These are phyloP conservation scores for Penicillium olsonii DNA, from an alignment of 2,329 filamentous ascomycete genomes.

Conservation along the genomic window DNA sequence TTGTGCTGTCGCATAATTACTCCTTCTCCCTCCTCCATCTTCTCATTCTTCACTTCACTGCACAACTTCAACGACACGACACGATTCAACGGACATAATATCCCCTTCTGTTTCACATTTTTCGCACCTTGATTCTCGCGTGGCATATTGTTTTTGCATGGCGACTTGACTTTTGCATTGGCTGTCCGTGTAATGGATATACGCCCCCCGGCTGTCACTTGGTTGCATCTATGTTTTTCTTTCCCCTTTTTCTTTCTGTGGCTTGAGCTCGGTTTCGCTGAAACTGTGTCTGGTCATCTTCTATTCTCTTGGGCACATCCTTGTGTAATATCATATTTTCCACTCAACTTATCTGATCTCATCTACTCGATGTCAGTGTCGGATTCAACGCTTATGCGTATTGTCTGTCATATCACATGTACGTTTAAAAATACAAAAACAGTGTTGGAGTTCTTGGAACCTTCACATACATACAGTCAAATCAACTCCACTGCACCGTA, in stretches of 20 bases:
- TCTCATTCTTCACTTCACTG: constrained; percentile 1
- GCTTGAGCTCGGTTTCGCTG: neutral
- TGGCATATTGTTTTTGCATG: constrained; percentile 7
- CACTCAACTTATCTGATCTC: neutral
- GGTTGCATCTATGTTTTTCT: neutral
- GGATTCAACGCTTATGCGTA: neutral
- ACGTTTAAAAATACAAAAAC: neutral
- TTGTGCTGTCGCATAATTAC: neutral
- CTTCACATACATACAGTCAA: too few relatives aligned
- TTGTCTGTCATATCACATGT: neutral
- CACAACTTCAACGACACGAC: neutral
- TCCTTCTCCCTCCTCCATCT: neutral
- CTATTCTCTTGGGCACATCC: neutral
- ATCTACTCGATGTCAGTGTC: neutral
- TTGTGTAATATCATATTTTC: neutral
- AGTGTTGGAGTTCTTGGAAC: too few relatives aligned
- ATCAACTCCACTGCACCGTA: too few relatives aligned
- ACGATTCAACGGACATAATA: constrained; percentile 4
- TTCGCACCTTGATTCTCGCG: neutral
- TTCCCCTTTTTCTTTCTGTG: neutral
- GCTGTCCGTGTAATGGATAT: neutral
- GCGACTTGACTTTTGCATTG: constrained; percentile 3
- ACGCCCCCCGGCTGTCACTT: neutral
- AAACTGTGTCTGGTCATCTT: neutral
- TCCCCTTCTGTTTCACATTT: neutral